phyloP scores from a whole-genome alignment of 1,284 basidiomycete species.

The Mycosarcoma mackinlayi region DNA sequence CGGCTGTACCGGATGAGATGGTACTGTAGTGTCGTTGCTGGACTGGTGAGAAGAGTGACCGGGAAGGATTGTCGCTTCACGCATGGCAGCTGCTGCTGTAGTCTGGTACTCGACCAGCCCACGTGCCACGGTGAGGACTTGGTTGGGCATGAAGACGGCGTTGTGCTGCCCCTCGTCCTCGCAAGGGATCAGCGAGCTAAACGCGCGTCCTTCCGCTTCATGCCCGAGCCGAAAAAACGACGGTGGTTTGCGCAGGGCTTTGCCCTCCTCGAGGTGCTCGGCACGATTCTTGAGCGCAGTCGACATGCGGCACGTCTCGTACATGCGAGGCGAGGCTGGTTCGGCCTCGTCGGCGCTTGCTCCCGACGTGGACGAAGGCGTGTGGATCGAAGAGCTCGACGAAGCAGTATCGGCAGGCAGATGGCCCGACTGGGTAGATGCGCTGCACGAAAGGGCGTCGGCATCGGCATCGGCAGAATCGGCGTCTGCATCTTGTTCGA shows the following conservation, averaged over 20 bases:
- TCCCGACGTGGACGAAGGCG: constrained; percentile 44
- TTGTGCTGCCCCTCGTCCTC: constrained; percentile 7
- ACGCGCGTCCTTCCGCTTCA: constrained; percentile 50
- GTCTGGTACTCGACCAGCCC: constrained; percentile 46
- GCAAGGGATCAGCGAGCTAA: neutral
- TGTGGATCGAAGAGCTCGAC: constrained; percentile 43
- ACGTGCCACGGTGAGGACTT: constrained; percentile 49
- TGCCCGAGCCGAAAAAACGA: constrained; percentile 59
- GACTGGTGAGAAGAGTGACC: constrained; percentile 1
- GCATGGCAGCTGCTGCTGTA: constrained; percentile 16
- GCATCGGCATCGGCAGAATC: constrained; percentile 8
- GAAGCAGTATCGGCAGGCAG: constrained; percentile 40
- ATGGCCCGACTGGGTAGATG: constrained; percentile 43
- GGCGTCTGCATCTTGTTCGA: constrained; percentile 6
- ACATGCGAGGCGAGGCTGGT: constrained; percentile 37
- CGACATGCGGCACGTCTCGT: constrained; percentile 33
- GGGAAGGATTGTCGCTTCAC: constrained; percentile 21
- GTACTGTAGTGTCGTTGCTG: neutral
- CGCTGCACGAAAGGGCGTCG: constrained; percentile 39
- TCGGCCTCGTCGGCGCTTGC: constrained; percentile 50
- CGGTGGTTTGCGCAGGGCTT: constrained; percentile 34
- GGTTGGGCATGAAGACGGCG: constrained; percentile 49
- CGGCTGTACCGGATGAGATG: neutral
- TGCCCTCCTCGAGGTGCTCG: constrained; percentile 31
- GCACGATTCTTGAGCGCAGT: constrained; percentile 34